Evolutionary conservation across 2,329 filamentous ascomycete species (phyloP).

Genomic region (Pestalotiopsis sp.): DNA sequence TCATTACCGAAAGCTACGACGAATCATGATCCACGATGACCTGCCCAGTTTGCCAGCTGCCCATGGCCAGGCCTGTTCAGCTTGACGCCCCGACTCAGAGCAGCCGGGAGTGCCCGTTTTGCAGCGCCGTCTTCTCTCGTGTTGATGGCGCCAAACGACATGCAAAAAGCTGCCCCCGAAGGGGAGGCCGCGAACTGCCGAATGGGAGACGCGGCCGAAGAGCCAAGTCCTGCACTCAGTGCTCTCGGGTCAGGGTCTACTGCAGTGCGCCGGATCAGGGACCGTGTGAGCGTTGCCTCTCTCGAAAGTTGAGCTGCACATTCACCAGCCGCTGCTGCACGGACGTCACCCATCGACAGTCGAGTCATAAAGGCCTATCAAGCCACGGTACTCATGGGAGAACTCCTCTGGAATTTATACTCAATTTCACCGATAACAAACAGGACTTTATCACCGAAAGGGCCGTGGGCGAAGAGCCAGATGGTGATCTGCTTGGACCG

Average conservation of each 20-base stretch:
- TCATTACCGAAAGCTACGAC: neutral
- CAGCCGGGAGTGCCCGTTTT: constrained; percentile 12
- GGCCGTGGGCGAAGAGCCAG: constrained; percentile 16
- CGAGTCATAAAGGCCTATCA: neutral
- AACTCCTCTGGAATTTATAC: constrained; percentile 14
- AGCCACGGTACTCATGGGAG: neutral
- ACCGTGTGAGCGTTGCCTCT: constrained; percentile 12
- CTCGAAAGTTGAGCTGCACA: constrained; percentile 13
- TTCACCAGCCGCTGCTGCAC: constrained; percentile 14
- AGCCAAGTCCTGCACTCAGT: constrained; percentile 14
- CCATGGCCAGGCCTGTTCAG: neutral
- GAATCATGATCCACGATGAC: neutral
- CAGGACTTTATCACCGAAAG: constrained; percentile 16
- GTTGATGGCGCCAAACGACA: constrained; percentile 13
- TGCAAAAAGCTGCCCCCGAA: constrained; percentile 12
- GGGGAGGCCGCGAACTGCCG: constrained; percentile 3
- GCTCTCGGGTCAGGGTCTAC: constrained; percentile 15
- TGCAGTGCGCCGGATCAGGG: constrained; percentile 7
- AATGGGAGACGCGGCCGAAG: constrained; percentile 12
- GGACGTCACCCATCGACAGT: constrained; percentile 11
- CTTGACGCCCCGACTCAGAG: neutral
- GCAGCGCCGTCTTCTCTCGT: constrained; percentile 11
- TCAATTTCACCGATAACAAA: constrained; percentile 14
- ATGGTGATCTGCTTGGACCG: constrained; percentile 13
- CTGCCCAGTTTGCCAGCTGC: constrained; percentile 6